Conservation (phyloP, 345 rosid genomes). For the Populus simonii region DNA sequence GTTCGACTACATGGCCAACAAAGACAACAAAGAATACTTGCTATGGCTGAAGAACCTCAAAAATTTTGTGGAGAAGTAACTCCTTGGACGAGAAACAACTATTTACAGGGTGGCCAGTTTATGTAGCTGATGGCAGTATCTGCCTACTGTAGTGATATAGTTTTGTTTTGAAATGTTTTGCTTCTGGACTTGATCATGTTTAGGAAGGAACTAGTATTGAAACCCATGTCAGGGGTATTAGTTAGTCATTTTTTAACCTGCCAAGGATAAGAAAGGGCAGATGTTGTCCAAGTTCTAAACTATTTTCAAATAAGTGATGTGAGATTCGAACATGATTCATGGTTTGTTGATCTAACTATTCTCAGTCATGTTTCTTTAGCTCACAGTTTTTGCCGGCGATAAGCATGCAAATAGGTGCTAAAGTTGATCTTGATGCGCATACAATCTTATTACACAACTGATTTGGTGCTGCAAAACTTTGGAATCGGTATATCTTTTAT, state of each 20-base stretch:
- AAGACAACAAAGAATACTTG: slow-evolving; percentile 57
- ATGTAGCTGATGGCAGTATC: not conserved
- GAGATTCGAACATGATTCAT: not conserved
- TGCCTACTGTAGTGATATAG: not conserved
- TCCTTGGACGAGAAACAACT: not conserved
- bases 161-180: not conserved
- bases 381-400: not conserved
- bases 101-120: not conserved
- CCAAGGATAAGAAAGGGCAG: not conserved
- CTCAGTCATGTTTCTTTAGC: not conserved
- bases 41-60: slow-evolving; percentile 58
- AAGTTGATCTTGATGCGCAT: not conserved
- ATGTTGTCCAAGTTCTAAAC: not conserved
- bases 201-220: not conserved
- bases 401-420: not conserved
- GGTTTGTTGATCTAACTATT: not conserved
- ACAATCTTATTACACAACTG: not conserved
- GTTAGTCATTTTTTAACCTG: not conserved
- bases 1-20: slow-evolving; percentile 46
- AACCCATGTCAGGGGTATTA: not conserved
- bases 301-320: not conserved
- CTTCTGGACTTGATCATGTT: not conserved
- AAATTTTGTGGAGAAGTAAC: slow-evolving; percentile 42
- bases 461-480: not conserved
- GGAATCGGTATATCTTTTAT: not conserved